phyloP scores from a whole-genome alignment of 371 early-diverging fungal species.

The Mucor mucedo region DNA sequence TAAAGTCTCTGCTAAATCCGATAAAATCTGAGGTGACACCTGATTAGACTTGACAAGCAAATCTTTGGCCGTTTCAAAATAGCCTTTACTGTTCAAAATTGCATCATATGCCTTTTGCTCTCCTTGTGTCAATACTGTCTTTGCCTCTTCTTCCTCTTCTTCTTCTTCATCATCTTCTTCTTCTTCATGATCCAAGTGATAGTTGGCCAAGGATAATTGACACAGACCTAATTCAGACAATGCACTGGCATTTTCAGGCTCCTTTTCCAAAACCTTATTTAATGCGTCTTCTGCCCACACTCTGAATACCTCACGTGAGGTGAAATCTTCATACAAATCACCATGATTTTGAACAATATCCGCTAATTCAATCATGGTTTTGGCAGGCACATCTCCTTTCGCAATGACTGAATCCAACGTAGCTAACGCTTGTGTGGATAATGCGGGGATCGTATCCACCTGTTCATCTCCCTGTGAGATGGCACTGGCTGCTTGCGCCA shows the following conservation, averaged over 20 bases:
- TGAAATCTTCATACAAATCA: conserved; percentile 10
- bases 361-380: conserved; percentile 33
- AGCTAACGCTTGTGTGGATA: conserved; percentile 31
- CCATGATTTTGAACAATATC: conserved; percentile 10
- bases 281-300: conserved; percentile 42
- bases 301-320: conserved; percentile 32
- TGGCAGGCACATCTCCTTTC: conserved; percentile 6
- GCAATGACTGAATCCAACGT: conserved; percentile 23
- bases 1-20: conserved; percentile 48
- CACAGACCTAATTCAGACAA: conserved; percentile 40
- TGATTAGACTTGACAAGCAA: conserved; percentile 25
- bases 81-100: conserved; percentile 40
- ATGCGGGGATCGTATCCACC: conserved; percentile 29
- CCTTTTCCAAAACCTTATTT: conserved; percentile 32
- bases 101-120: conserved; percentile 45
- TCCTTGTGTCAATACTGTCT: conserved; percentile 31
- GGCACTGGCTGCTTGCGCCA: conserved; percentile 44
- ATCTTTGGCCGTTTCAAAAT: conserved; percentile 36
- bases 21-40: conserved; percentile 33
- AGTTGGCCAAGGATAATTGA: conserved; percentile 45
- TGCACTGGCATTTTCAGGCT: conserved; percentile 39
- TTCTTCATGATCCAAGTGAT: conserved; percentile 44
- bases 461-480: conserved; percentile 18
- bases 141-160: conserved; percentile 32
- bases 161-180: conserved; percentile 32